These are phyloP conservation scores for Tetraselmis chui DNA, from an alignment of 139 green algal species.

Conservation along the genomic window DNA sequence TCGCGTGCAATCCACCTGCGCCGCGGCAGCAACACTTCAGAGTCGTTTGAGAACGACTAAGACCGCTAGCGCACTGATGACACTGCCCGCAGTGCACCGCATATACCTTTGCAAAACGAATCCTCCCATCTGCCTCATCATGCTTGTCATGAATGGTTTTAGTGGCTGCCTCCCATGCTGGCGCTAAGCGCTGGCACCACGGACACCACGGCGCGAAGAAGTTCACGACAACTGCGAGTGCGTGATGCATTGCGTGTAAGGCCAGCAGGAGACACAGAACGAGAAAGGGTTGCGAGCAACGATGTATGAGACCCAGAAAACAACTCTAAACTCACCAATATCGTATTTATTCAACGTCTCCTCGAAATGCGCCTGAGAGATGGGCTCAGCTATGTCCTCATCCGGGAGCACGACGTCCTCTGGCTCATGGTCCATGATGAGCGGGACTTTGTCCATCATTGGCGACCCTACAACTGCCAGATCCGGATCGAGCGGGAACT, in stretches of 20 bases:
- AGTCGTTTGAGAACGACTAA: no score
- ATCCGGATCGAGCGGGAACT: conserved; percentile 67
- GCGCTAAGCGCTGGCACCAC: conserved; percentile 91
- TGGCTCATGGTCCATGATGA: neutral
- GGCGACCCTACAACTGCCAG: conserved; percentile 8
- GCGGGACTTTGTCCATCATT: neutral
- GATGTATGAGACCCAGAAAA: neutral
- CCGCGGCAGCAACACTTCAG: no score
- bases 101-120: conserved; percentile 92
- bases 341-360: conserved; percentile 20
- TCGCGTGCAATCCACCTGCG: conserved; percentile 82
- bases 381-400: neutral
- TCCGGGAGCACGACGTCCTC: neutral
- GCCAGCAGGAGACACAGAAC: neutral
- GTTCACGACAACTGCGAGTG: conserved; percentile 73
- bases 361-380: conserved; percentile 16
- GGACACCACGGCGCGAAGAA: conserved; percentile 93
- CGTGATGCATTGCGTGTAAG: no score
- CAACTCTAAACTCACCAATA: conserved; percentile 22
- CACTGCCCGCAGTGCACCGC: no score
- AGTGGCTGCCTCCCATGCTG: conserved; percentile 87
- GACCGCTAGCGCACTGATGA: no score
- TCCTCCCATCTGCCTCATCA: conserved; percentile 71
- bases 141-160: conserved; percentile 82
- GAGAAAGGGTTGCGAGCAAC: neutral